These are phyloP conservation scores for Penicillium sp. DNA, from an alignment of 2,329 filamentous ascomycete genomes.

Conservation along the genomic window DNA sequence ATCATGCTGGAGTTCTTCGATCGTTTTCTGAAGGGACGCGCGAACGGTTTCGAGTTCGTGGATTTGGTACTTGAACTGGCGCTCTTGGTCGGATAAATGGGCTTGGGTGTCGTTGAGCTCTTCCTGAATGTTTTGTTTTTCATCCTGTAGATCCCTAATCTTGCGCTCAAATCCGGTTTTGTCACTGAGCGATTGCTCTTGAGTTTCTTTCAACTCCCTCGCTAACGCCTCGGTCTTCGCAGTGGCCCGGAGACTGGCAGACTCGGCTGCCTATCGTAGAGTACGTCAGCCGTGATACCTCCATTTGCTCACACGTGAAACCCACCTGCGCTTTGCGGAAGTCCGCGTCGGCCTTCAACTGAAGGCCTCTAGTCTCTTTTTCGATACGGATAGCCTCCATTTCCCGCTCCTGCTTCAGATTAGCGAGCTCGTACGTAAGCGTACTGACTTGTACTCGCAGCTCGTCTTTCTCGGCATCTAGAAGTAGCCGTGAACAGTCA, in stretches of 20 bases:
- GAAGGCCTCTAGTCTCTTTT: slow-evolving; percentile 80
- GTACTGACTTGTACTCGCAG: slow-evolving; percentile 89
- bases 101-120: slow-evolving; percentile 84
- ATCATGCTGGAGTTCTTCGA: slow-evolving; percentile 58
- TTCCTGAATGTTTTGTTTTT: slow-evolving; percentile 75
- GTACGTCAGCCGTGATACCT: slow-evolving; percentile 4
- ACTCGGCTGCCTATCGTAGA: slow-evolving; percentile 56
- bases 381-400: slow-evolving; percentile 78
- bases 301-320: background rate
- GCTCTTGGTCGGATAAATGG: slow-evolving; percentile 70
- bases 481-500: slow-evolving; percentile 17
- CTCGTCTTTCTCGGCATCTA: slow-evolving; percentile 68
- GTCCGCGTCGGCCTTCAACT: slow-evolving; percentile 83
- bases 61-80: slow-evolving; percentile 67
- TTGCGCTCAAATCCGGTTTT: slow-evolving; percentile 62
- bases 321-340: slow-evolving; percentile 69
- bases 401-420: slow-evolving; percentile 85
- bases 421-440: slow-evolving; percentile 84
- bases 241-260: slow-evolving; percentile 55
- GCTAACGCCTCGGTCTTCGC: slow-evolving; percentile 62
- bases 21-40: slow-evolving; percentile 61
- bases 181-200: slow-evolving; percentile 62
- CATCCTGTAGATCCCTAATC: slow-evolving; percentile 66
- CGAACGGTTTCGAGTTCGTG: slow-evolving; percentile 68
- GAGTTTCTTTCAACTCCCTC: slow-evolving; percentile 61